phyloP scores from a whole-genome alignment of 352 stramenopile genomes.

The Globisporangium apiculatum region DNA sequence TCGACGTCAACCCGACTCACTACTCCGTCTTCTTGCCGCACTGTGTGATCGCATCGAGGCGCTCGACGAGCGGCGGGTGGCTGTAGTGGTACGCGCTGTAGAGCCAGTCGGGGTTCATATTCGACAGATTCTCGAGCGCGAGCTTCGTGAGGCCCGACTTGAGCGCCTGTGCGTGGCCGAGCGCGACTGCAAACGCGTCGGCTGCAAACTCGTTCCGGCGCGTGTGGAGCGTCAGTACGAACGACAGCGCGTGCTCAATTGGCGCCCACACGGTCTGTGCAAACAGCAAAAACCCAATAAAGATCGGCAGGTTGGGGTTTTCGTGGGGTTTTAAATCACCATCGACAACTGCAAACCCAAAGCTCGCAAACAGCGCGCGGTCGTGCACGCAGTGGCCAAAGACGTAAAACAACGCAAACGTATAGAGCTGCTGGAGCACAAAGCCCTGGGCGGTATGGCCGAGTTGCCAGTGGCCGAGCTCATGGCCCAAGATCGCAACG shows the following conservation, averaged over 20 bases:
- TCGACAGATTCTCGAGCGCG: constrained; percentile 94
- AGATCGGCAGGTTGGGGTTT: constrained; percentile 26
- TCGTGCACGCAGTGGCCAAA: constrained; percentile 82
- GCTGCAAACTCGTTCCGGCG: constrained; percentile 83
- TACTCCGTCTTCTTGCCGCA: constrained; percentile 58
- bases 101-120: constrained; percentile 93
- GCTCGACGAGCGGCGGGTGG: constrained; percentile 95
- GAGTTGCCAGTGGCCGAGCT: constrained; percentile 96
- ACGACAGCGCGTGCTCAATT: constrained; percentile 69
- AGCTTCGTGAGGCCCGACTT: constrained; percentile 96
- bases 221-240: constrained; percentile 73
- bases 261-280: constrained; percentile 76
- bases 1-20: too few species aligned
- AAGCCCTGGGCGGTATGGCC: constrained; percentile 94
- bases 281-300: constrained; percentile 84
- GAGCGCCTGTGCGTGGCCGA: constrained; percentile 88
- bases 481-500: constrained; percentile 94
- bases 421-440: constrained; percentile 89
- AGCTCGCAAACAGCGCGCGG: constrained; percentile 62
- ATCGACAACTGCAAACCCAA: constrained; percentile 44
- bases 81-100: constrained; percentile 97
- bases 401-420: constrained; percentile 66
- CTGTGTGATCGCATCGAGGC: constrained; percentile 88
- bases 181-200: constrained; percentile 91
- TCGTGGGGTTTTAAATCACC: too few species aligned